Base-by-base conservation (phyloP, 148 eudicot species). In the Rhododendron vialii region DNA sequence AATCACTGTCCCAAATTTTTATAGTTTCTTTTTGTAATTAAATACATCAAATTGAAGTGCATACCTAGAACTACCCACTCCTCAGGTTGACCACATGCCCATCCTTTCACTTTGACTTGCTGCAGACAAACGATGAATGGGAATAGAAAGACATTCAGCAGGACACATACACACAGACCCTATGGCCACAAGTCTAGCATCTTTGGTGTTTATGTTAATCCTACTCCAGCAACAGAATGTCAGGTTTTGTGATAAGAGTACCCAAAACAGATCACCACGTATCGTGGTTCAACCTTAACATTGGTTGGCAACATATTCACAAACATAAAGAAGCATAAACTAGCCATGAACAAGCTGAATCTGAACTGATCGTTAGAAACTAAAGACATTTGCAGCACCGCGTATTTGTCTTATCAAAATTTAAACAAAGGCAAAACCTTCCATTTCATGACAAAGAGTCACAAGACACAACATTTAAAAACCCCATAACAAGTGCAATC, bases 261-360 rank as follows among this genome's bases (percentile, higher is more conserved):
- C 75, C 17, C 36, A 69, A 69, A 69, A 69, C 36, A 28, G 36
- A 28, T 69, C 36, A 69, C 35, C 75, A 30, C 33, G 35, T 69
- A 69, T 69, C 18, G 30, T 13, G 75, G 36, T 69, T 69, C 36
- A 69, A 69, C 18, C 76, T 30, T 2, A 13, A 30, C 38, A 71
- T 71, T 28, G 20, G 76, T 71, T 30, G 38, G 24, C 24, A 36
- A 75, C 78, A 5, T 6, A 35, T 33, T 35, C 47, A 75, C 47
- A 75, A 36, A 79, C 6, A 47, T 28, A 79, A 45, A 48, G 17
- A 41, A 77, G 80, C 26, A 7, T 41, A 41, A 75, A 41, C 48
- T 26, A 79, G 57, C 81, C 81, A 78, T 38, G 24, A 78, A 1
- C 18, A 78, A 78, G 81, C 81, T 22, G 81, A 78, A n/a, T 78